Base-by-base conservation (phyloP, 2,329 filamentous ascomycete genomes). In the Cryphonectria naterciae region DNA sequence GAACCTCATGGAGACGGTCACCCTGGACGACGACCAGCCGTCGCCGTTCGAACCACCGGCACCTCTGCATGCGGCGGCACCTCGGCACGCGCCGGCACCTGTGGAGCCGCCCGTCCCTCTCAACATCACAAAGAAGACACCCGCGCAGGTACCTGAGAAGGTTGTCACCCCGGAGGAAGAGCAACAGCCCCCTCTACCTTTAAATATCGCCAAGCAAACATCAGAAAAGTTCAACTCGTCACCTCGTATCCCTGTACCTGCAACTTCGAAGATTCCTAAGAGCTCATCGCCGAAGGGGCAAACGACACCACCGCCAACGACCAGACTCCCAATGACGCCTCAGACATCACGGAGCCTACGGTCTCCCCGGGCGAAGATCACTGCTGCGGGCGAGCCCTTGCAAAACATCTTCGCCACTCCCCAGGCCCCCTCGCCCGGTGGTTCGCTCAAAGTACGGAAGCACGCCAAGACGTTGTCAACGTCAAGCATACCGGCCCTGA, bases 1-100 rank as follows among this genome's bases (percentile, higher is more conserved):
- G 74, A 75, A 73, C 25, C 83, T 93, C 25, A 90, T 95, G 81
- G 87, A 86, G 56, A 85, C 88, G 69, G 85, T 90, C 11, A 86
- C 84, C 15, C 80, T 91, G 0, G 83, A 81, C 76, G 84, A 75
- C 74, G 41, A 46, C 17, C 35, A 32, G n/a, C 63, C 63, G 4
- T 35, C 41, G 43, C 63, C 62, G 4, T 17, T 28, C 13, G 52
- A 56, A 11, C n/a, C 52, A n/a, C n/a, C 11, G 49, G 49, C 49
- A 4, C 49, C n/a, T 8, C n/a, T 28, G 10, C 22, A 8, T 49
- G 17, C 46, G 10, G 19, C 11, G n/a, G 49, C 49, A 28, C 49
- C 22, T 28, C 7, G 10, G 49, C 22, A 17, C 28, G n/a, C 22
- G 49, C n/a, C 49, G 17, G 49, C 54, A 10, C 25, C 54, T 56